phyloP scores from a whole-genome alignment of 495 filamentous ascomycete species.

The Aspergillus hancockii region DNA sequence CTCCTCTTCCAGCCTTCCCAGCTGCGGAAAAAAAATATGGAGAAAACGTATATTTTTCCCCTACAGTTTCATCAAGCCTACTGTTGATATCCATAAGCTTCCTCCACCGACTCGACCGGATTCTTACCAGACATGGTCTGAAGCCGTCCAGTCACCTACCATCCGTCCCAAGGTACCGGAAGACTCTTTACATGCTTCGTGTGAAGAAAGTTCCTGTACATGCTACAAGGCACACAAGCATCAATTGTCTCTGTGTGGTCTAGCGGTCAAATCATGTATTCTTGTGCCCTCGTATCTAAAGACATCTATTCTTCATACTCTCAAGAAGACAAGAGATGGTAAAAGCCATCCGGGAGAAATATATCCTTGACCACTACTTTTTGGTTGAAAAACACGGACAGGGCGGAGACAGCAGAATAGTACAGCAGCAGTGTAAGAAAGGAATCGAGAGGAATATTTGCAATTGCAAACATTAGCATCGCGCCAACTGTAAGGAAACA shows the following conservation, averaged over 20 bases:
- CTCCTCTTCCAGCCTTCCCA: too few species aligned
- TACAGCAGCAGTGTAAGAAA: neutral
- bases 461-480: slow-evolving; percentile 3
- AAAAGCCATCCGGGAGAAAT: neutral
- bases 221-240: neutral
- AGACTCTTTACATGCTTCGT: too few species aligned
- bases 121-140: too few species aligned
- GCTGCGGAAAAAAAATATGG: too few species aligned
- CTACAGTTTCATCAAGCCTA: too few species aligned
- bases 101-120: too few species aligned
- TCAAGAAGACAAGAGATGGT: neutral
- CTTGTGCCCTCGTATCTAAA: neutral
- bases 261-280: slow-evolving; percentile 3
- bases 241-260: neutral
- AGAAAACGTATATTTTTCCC: too few species aligned
- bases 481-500: neutral
- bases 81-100: too few species aligned
- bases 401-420: neutral
- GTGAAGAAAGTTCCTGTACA: neutral
- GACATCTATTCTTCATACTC: neutral
- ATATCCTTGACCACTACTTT: neutral
- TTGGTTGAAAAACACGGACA: neutral
- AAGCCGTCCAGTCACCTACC: too few species aligned
- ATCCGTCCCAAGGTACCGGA: too few species aligned
- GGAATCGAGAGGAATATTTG: neutral